phyloP scores from a whole-genome alignment of 192 early-diverging fungal species.

The Gryganskiella cystojenkinii region DNA sequence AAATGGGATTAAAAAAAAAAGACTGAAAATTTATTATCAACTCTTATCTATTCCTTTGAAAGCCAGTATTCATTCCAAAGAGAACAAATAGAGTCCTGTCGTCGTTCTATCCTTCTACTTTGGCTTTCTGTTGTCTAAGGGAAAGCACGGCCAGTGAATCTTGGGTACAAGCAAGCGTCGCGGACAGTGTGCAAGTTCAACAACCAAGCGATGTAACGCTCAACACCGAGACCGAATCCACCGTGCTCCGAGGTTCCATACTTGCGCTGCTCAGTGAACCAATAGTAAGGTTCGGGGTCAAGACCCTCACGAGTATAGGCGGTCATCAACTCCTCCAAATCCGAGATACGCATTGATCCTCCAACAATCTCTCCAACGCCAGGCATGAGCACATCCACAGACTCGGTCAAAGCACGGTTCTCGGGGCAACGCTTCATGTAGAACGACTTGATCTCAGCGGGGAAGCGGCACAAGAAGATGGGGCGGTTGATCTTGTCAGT shows the following conservation, averaged over 20 bases:
- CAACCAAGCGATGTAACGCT: slow-evolving; percentile 98
- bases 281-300: slow-evolving; percentile 96
- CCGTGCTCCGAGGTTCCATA: slow-evolving; percentile 97
- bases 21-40: not conserved
- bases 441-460: slow-evolving; percentile 98
- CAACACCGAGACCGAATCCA: slow-evolving; percentile 97
- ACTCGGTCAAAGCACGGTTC: slow-evolving; percentile 90
- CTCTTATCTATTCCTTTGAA: too few relatives aligned
- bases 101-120: too few relatives aligned
- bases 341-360: slow-evolving; percentile 96
- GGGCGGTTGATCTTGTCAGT: slow-evolving; percentile 97
- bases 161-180: slow-evolving; percentile 93
- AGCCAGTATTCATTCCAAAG: too few relatives aligned
- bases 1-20: not conserved
- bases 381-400: slow-evolving; percentile 98
- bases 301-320: slow-evolving; percentile 90
- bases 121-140: too few relatives aligned
- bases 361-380: slow-evolving; percentile 98
- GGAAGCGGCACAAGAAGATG: slow-evolving; percentile 96
- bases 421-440: slow-evolving; percentile 97
- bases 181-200: slow-evolving; percentile 90
- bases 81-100: too few relatives aligned
- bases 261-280: slow-evolving; percentile 99
- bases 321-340: slow-evolving; percentile 81
- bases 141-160: slow-evolving; percentile 55